Conservation (phyloP, 2,329 filamentous ascomycete genomes). For the Aspergillus bombycis region DNA sequence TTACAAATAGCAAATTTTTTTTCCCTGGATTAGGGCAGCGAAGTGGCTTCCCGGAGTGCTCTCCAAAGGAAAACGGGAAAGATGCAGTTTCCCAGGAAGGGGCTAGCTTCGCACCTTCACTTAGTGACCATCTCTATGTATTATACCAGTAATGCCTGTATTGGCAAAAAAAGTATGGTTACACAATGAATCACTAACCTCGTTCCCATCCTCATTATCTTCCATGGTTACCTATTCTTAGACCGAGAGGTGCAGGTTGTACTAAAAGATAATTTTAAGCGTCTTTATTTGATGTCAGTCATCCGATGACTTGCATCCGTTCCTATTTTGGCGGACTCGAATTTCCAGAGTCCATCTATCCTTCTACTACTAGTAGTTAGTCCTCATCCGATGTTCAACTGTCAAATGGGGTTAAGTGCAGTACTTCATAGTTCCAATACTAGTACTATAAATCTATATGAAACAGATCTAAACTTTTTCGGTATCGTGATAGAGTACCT, state of each 20-base stretch:
- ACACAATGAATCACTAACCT: conserved; percentile 9
- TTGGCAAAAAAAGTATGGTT: background rate
- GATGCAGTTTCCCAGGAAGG: conserved; percentile 1
- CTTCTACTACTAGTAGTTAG: background rate
- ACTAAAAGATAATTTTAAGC: background rate
- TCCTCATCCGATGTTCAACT: background rate
- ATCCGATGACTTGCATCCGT: conserved; percentile 6
- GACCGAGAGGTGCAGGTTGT: background rate
- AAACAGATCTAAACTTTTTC: background rate
- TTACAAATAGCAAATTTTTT: background rate
- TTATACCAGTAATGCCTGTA: conserved; percentile 2
- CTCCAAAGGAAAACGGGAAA: background rate
- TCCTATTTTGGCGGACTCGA: background rate
- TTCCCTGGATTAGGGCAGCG: too few relatives aligned
- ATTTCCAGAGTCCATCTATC: background rate
- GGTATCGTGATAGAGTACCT: background rate
- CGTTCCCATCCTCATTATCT: background rate
- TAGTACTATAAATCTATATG: background rate
- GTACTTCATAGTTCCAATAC: background rate
- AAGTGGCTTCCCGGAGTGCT: background rate
- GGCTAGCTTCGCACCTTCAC: conserved; percentile 8
- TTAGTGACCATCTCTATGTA: background rate
- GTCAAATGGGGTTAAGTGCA: background rate
- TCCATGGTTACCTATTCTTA: background rate
- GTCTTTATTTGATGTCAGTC: conserved; percentile 5